A percentile compares a stretch with the other conserved stretches of the same genome.
phyloP scores from a whole-genome alignment of 345 rosid genomes.

The Populus deltoides region DNA sequence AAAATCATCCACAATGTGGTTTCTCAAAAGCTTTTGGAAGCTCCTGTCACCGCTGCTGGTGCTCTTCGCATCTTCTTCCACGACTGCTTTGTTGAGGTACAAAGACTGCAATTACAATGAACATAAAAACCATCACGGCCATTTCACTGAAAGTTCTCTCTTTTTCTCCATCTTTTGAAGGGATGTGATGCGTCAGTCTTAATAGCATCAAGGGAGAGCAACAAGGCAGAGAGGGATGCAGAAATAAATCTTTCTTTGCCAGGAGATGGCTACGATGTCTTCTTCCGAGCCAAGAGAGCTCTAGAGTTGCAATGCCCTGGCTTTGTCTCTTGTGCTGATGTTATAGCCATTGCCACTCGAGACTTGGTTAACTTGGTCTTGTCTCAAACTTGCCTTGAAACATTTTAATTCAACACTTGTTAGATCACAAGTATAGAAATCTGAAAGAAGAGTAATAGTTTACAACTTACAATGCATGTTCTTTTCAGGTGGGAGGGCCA shows the following conservation, averaged over 20 bases:
- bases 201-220: constrained; percentile 6
- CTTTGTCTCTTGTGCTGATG: constrained; percentile 22
- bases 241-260: constrained; percentile 19
- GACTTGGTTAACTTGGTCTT: constrained; percentile 19
- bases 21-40: constrained; percentile 2
- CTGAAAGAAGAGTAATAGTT: too few relatives aligned
- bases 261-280: constrained; percentile 12
- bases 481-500: constrained; percentile 9
- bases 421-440: too few relatives aligned
- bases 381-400: too few relatives aligned
- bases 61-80: constrained; percentile 28
- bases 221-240: constrained; percentile 23
- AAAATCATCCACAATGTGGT: constrained; percentile 3
- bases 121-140: too few relatives aligned
- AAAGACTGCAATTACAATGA: too few relatives aligned
- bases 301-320: constrained; percentile 20
- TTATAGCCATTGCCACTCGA: constrained; percentile 14
- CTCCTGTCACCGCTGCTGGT: constrained; percentile 10
- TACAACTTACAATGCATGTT: too few relatives aligned
- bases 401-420: not conserved
- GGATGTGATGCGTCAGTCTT: constrained; percentile 28
- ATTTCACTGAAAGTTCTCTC: too few relatives aligned
- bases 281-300: constrained; percentile 16
- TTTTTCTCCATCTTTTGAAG: not conserved
- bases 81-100: constrained; percentile 4